Evolutionary conservation across 352 stramenopile genomes (phyloP).

Genomic region (Phytophthora sojae): DNA sequence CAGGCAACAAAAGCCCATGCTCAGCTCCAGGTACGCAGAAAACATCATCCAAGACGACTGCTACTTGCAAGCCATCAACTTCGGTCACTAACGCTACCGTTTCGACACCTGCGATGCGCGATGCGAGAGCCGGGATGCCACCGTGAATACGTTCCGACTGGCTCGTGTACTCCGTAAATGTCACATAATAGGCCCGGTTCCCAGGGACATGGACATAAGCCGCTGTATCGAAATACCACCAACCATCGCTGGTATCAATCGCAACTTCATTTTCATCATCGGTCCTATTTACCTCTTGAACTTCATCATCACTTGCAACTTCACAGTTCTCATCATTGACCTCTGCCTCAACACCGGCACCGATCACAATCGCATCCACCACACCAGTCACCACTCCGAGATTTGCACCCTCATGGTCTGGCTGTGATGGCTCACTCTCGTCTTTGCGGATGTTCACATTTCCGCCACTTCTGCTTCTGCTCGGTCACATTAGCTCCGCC

Average conservation of each 20-base stretch:
- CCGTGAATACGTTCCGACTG: not conserved
- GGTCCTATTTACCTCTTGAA: not conserved
- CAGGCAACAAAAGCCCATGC: not conserved
- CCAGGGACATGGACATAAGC: not conserved
- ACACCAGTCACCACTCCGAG: not conserved
- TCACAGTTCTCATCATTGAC: not conserved
- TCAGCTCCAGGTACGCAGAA: slow-evolving; percentile 8
- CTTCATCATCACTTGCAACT: not conserved
- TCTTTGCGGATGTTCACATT: not conserved
- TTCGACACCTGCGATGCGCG: slow-evolving; percentile 5
- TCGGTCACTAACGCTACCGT: slow-evolving; percentile 6
- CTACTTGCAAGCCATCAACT: slow-evolving; percentile 1
- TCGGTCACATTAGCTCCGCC: not conserved
- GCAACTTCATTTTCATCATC: not conserved
- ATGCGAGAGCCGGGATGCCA: slow-evolving; percentile 1
- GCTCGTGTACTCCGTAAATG: not conserved
- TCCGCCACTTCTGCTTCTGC: not conserved
- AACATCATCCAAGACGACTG: not conserved
- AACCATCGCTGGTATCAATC: slow-evolving; percentile 4
- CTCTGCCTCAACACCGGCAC: not conserved
- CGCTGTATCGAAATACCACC: slow-evolving; percentile 18
- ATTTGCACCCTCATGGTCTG: not conserved
- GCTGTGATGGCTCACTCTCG: not conserved
- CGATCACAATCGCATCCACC: not conserved
- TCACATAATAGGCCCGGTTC: not conserved